Evolutionary conservation across 495 filamentous ascomycete genomes (phyloP), one percentile per base, ranked within the genome.

Genomic region (Lindgomyces ingoldianus): DNA sequence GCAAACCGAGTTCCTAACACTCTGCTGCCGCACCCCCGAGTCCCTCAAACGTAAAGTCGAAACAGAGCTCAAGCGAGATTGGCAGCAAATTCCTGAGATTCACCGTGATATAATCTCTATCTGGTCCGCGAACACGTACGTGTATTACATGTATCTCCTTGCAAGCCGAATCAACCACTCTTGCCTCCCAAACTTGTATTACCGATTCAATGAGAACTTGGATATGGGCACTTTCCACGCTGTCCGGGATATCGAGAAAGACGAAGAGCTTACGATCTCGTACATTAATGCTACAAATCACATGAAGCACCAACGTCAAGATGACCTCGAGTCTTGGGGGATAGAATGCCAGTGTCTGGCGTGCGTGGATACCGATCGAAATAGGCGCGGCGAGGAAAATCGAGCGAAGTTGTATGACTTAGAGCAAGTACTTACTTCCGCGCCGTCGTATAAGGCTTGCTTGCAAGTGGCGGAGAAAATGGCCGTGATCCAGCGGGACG

Each of bases 141-240:
- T 26, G 22, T 19, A 24, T 25, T 61, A 45, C 18, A 26, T 74
- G 14, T 74, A 64, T 62, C 51, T 22, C 2, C 61, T 27, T 6
- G 44, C 60, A 4, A 59, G 67, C 10, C 70, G 70, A 6, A 44
- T 74, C 4, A 74, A 74, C 30, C 72, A 74, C 51, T 70, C 67
- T 14, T 74, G 72, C 57, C 51, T 70, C 16, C 72, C 72, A 21
- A 74, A 72, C 45, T 53, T 68, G 1, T 41, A 69, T 39, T 33
- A 53, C 42, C 58, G 33, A 10, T 72, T n/a, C 25, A 69, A 72
- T 25, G 52, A 44, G 0, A 52, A 36, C 12, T 18, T 67, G 4
- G 24, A 60, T n/a, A 52, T 48, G 45, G 45, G 56, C 39, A 67
- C 70, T 0, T 64, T 72, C 30, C 51, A 70, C 39, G 67, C 67